Conservation (phyloP, 352 stramenopile species). For the Elongisporangium prolatum region DNA sequence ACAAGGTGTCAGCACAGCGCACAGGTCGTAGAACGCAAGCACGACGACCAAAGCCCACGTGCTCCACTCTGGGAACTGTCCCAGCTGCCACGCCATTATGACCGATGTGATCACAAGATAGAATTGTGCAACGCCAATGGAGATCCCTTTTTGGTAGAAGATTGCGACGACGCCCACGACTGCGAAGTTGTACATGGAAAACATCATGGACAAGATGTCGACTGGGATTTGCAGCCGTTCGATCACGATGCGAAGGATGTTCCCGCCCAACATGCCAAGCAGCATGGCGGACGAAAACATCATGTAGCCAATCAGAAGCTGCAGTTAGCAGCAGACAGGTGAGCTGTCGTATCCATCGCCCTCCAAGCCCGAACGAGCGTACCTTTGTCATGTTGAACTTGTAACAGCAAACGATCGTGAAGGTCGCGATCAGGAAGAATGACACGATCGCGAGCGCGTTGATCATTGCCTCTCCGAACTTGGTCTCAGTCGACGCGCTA, state of each 20-base stretch:
- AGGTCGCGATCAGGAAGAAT: constrained; percentile 87
- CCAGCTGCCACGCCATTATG: constrained; percentile 98
- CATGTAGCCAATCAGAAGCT: constrained; percentile 86
- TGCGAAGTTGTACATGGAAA: constrained; percentile 91
- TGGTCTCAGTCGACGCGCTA: constrained; percentile 52
- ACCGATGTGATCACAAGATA: constrained; percentile 96
- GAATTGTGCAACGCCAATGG: constrained; percentile 86
- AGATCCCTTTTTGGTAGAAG: constrained; percentile 87
- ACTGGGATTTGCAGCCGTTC: constrained; percentile 55
- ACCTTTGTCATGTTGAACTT: constrained; percentile 88
- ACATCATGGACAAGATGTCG: constrained; percentile 57
- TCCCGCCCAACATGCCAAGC: constrained; percentile 79
- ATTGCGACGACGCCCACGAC: constrained; percentile 87
- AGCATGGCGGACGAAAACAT: constrained; percentile 88
- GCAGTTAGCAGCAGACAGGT: constrained; percentile 7
- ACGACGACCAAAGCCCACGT: constrained; percentile 92
- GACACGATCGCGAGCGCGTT: constrained; percentile 89
- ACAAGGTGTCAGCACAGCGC: constrained; percentile 98
- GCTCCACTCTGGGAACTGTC: constrained; percentile 94
- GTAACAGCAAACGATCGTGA: constrained; percentile 89
- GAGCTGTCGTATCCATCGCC: background rate
- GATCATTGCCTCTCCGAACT: constrained; percentile 69
- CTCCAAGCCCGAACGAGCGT: constrained; percentile 2
- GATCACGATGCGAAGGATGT: constrained; percentile 74
- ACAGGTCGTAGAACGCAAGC: constrained; percentile 98